These are phyloP conservation scores for Coemansia sp. DNA, from an alignment of 192 early-diverging fungal genomes.

Conservation along the genomic window DNA sequence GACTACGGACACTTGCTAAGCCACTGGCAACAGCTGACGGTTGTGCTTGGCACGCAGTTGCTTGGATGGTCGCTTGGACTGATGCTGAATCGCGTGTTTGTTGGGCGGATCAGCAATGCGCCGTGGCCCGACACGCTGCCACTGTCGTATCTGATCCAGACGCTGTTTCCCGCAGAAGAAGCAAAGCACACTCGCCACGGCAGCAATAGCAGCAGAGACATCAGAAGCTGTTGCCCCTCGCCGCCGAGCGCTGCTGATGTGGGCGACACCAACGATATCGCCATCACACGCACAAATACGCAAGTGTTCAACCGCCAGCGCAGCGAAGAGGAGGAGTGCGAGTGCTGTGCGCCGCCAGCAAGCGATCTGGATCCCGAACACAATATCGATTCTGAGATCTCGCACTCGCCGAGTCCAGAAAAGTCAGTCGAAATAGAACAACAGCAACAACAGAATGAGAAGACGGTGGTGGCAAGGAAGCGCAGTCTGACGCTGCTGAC, in stretches of 20 bases:
- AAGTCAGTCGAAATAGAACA: background rate
- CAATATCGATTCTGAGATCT: too few species aligned
- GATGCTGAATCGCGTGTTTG: constrained; percentile 38
- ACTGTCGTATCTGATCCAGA: constrained; percentile 39
- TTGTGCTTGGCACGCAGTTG: constrained; percentile 40
- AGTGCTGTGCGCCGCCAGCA: background rate
- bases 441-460: background rate
- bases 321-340: background rate
- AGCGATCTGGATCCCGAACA: too few species aligned
- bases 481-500: constrained; percentile 28
- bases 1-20: constrained; percentile 37
- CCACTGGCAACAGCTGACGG: constrained; percentile 35
- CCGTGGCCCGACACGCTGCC: constrained; percentile 46
- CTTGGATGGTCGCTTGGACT: constrained; percentile 49
- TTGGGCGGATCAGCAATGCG: constrained; percentile 28
- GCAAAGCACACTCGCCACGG: background rate
- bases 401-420: background rate
- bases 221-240: too few species aligned
- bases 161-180: constrained; percentile 14
- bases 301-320: background rate
- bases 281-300: background rate
- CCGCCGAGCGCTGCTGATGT: background rate
- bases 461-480: constrained; percentile 16
- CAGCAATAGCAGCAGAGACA: background rate
- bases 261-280: background rate